phyloP scores from a whole-genome alignment of 1,284 basidiomycete species.

The Coriolopsis trogii region DNA sequence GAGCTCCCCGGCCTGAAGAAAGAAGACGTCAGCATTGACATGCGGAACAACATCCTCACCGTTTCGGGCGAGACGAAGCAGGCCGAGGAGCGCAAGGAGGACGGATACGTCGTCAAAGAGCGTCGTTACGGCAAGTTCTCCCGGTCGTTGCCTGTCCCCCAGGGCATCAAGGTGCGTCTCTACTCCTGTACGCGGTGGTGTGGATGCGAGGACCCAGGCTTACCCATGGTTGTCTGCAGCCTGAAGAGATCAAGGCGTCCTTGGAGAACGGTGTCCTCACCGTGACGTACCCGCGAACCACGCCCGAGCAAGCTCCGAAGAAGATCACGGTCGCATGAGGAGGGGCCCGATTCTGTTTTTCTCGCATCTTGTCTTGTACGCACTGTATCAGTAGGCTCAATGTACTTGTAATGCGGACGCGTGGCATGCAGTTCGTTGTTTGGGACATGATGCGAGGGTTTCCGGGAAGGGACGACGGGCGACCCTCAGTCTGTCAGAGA shows the following conservation, averaged over 20 bases:
- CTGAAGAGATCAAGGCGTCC: constrained; percentile 41
- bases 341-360: no score
- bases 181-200: no score
- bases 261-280: constrained; percentile 46
- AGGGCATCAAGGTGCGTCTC: constrained; percentile 46
- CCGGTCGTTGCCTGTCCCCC: constrained; percentile 44
- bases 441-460: no score
- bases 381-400: no score
- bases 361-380: no score
- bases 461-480: no score
- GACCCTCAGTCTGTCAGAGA: no score
- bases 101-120: constrained; percentile 49
- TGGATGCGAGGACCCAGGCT: not conserved
- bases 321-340: constrained; percentile 34
- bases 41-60: constrained; percentile 44
- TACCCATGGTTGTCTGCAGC: constrained; percentile 28
- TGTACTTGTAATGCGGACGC: no score
- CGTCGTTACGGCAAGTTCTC: constrained; percentile 47
- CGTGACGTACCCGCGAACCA: constrained; percentile 43
- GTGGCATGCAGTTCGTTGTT: no score
- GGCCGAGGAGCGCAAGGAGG: constrained; percentile 37
- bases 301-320: constrained; percentile 32
- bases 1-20: constrained; percentile 52
- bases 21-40: constrained; percentile 46
- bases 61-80: constrained; percentile 44